Evolutionary conservation across 2,329 filamentous ascomycete species (phyloP), one percentile per base, ranked within the genome.

Genomic region (Penicillium sp.): DNA sequence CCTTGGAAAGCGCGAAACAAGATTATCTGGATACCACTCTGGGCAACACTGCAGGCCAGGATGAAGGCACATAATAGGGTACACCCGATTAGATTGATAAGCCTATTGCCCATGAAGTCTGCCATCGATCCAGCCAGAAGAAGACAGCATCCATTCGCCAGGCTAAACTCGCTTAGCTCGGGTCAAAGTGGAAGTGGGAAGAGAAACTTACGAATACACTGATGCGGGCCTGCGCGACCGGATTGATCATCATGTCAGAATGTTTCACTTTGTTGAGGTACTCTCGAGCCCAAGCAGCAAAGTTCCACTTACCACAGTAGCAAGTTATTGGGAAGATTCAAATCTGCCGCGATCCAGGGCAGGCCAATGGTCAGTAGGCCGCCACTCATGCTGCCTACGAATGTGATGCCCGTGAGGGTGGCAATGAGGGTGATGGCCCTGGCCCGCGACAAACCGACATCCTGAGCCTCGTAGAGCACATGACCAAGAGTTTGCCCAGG

Each of bases 71-170:
- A 75, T 49, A 80, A 73, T 1, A 82, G 67, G 3, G 82, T 69
- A 22, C 74, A 79, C 2, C 80, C 82, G 0, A 75, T 69, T 3
- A 83, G 71, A 54, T 82, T 80, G 65, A 83, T 77, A 39, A 75
- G 63, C 51, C 78, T 69, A 44, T 75, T 77, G 0, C 83, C 83
- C 3, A 84, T 73, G 0, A 82, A 77, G 69, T 85, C 82, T 6
- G 81, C 77, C 6, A 85, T 68, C 3, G 82, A 79, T 3, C 83
- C 83, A 3, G 78, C 75, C 2, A 84, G 66, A 1, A 85, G 73
- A 0, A 85, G 76, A 6, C 78, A 79, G 46, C 80, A 81, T 49
- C 79, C 81, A 53, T 78, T 78, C 0, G 80, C 80, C 16, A 84
- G 64, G 13, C 71, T 68, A 54, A 68, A 68, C 7, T 2, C 16